Conservation (phyloP, 805 yeast species). For the Millerozyma miso region DNA sequence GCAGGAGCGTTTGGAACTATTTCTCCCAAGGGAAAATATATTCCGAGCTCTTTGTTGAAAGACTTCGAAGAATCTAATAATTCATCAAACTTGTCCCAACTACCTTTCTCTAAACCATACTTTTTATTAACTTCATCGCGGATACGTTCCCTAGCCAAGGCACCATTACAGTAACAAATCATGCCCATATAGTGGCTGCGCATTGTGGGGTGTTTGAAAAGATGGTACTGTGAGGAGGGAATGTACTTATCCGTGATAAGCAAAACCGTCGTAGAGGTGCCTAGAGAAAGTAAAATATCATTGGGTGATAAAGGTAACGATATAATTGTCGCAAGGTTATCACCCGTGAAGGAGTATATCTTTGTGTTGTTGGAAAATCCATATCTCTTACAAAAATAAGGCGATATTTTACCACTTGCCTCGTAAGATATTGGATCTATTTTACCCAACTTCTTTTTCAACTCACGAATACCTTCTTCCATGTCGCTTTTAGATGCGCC, state of each 20-base stretch:
- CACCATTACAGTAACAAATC: constrained; percentile 91
- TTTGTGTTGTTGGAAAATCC: constrained; percentile 57
- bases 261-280: constrained; percentile 88
- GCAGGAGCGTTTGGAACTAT: constrained; percentile 80
- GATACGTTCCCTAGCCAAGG: constrained; percentile 77
- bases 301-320: constrained; percentile 73
- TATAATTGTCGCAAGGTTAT: constrained; percentile 82
- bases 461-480: constrained; percentile 30
- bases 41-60: constrained; percentile 54
- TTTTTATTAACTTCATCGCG: constrained; percentile 58
- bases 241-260: constrained; percentile 72
- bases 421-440: constrained; percentile 49
- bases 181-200: constrained; percentile 81
- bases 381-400: constrained; percentile 60
- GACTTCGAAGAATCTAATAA: constrained; percentile 39
- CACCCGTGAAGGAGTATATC: constrained; percentile 82
- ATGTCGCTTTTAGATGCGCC: constrained; percentile 17
- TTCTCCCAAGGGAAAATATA: constrained; percentile 87
- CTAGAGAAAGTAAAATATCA: constrained; percentile 78
- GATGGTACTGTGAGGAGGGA: constrained; percentile 79
- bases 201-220: constrained; percentile 83
- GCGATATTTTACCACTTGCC: constrained; percentile 49
- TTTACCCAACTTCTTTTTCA: constrained; percentile 51
- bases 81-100: constrained; percentile 63
- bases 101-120: constrained; percentile 24